Conservation (phyloP, 345 rosid species). For the rapeseed (Brassica napus) region DNA sequence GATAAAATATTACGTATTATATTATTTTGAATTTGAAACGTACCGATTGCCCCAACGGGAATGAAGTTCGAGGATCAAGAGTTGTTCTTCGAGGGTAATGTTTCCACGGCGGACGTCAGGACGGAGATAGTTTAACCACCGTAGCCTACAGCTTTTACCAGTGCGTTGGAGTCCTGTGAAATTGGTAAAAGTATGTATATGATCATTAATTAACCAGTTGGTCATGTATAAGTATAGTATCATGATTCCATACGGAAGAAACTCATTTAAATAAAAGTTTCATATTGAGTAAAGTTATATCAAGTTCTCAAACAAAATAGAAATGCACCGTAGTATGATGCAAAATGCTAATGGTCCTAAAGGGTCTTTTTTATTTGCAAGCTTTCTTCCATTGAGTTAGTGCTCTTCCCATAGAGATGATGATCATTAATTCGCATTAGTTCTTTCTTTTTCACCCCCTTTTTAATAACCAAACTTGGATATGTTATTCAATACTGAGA, state of each 20-base stretch:
- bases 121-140: slow-evolving; percentile 95
- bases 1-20: not conserved
- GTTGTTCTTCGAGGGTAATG: slow-evolving; percentile 84
- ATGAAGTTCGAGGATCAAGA: slow-evolving; percentile 90
- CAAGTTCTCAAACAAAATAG: slow-evolving; percentile 3
- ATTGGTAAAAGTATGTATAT: slow-evolving; percentile 14
- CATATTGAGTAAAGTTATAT: slow-evolving; percentile 33
- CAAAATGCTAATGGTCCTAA: slow-evolving; percentile 37
- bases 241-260: slow-evolving; percentile 34
- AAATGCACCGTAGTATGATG: slow-evolving; percentile 29
- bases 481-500: slow-evolving; percentile 26
- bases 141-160: slow-evolving; percentile 89
- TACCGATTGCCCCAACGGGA: slow-evolving; percentile 96
- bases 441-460: slow-evolving; percentile 23
- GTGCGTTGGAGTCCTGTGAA: slow-evolving; percentile 80
- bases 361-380: slow-evolving; percentile 36
- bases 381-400: slow-evolving; percentile 45
- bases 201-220: not conserved
- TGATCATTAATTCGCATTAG: slow-evolving; percentile 37
- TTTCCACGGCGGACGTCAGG: slow-evolving; percentile 95
- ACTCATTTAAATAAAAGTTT: slow-evolving; percentile 26
- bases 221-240: slow-evolving; percentile 22
- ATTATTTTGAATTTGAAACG: not conserved
- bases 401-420: slow-evolving; percentile 42
- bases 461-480: slow-evolving; percentile 19